These are phyloP conservation scores for Fallopia convolvulus DNA, from an alignment of 148 eudicot genomes.

Conservation along the genomic window DNA sequence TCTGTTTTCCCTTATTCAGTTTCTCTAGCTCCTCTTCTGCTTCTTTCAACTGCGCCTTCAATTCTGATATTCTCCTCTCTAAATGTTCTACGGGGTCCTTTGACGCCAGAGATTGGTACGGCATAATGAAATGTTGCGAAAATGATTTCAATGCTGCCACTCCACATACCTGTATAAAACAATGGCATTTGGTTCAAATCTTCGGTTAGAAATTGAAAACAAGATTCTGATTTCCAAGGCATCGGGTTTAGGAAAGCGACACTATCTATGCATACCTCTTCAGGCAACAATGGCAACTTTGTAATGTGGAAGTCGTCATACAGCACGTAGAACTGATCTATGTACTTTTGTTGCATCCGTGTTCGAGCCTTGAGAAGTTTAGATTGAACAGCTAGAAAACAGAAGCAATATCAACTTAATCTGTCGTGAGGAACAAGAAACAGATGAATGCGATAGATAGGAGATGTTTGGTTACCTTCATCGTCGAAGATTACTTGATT, in stretches of 20 bases:
- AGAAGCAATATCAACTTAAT: neutral
- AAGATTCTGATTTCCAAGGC: no score
- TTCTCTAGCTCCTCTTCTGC: constrained; percentile 81
- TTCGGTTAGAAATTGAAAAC: neutral
- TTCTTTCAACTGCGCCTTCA: constrained; percentile 51
- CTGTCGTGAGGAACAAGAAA: neutral
- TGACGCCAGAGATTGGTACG: constrained; percentile 23
- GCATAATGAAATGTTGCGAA: constrained; percentile 26
- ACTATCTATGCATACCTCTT: constrained; percentile 52
- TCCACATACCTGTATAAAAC: constrained; percentile 57
- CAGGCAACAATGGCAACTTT: constrained; percentile 86
- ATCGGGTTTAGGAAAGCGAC: neutral
- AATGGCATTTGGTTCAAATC: neutral
- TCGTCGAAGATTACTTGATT: constrained; percentile 85
- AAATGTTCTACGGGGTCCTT: constrained; percentile 60
- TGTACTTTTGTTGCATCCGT: constrained; percentile 89
- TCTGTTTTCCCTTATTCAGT: constrained; percentile 37
- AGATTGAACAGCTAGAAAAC: constrained; percentile 57
- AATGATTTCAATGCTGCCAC: constrained; percentile 32
- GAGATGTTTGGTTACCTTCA: constrained; percentile 46
- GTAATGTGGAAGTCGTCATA: constrained; percentile 91
- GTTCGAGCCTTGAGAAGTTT: constrained; percentile 95
- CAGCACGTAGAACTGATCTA: constrained; percentile 84
- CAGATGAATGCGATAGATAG: neutral
- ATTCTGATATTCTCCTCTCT: constrained; percentile 53